Evolutionary conservation across 306 rosid species (phyloP).

Genomic region (Acacia melanoxylon): DNA sequence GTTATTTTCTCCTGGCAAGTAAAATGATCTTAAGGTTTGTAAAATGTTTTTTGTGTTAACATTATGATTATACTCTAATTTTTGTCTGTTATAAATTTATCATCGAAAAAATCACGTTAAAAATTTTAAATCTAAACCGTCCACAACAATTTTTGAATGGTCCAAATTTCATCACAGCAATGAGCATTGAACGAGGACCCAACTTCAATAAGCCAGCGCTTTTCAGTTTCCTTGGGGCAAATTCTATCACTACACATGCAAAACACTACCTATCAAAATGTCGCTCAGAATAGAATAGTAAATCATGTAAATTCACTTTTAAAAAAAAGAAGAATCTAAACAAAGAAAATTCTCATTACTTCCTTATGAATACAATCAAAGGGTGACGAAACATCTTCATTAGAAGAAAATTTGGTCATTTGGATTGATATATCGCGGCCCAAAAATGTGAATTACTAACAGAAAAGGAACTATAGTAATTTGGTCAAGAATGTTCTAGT

Average conservation of each 20-base stretch:
- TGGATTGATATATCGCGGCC: not conserved
- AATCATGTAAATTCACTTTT: too few relatives aligned
- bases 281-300: too few relatives aligned
- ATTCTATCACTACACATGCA: too few relatives aligned
- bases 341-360: not conserved
- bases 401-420: not conserved
- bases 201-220: too few relatives aligned
- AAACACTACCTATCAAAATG: too few relatives aligned
- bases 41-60: not conserved
- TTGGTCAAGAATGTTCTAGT: not conserved
- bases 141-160: too few relatives aligned
- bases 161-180: too few relatives aligned
- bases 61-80: not conserved
- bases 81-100: not conserved
- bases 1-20: not conserved
- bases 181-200: too few relatives aligned
- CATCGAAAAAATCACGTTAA: too few relatives aligned
- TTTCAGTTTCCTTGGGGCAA: too few relatives aligned
- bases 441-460: not conserved
- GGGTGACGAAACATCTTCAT: not conserved
- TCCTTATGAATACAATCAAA: not conserved
- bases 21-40: not conserved
- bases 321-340: too few relatives aligned
- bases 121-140: too few relatives aligned
- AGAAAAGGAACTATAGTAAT: not conserved